Evolutionary conservation across 2,329 filamentous ascomycete genomes (phyloP).

Genomic region (Xylaria digitata): DNA sequence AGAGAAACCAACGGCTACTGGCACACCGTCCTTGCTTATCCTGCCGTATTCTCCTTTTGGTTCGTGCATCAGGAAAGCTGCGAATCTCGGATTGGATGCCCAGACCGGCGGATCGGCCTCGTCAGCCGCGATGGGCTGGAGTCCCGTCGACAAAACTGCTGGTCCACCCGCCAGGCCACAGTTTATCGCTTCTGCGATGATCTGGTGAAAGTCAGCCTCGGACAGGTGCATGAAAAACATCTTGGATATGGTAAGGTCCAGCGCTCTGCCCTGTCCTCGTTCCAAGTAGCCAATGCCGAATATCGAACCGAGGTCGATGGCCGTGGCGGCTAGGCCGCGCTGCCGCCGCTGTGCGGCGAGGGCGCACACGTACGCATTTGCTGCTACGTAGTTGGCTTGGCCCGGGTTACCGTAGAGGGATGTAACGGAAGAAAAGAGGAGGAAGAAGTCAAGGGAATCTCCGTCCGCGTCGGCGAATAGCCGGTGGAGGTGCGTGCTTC

Average conservation of each 20-base stretch:
- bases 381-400: conserved; percentile 21
- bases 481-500: conserved; percentile 25
- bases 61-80: conserved; percentile 10
- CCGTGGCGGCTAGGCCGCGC: background rate
- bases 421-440: conserved; percentile 11
- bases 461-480: conserved; percentile 6
- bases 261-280: background rate
- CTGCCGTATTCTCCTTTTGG: background rate
- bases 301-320: background rate
- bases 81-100: background rate
- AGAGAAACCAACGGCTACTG: no score
- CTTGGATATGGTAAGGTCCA: background rate
- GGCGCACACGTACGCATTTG: background rate
- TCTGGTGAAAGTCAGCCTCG: background rate
- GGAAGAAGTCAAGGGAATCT: conserved; percentile 20
- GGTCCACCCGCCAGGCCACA: background rate
- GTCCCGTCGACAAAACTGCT: background rate
- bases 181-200: background rate
- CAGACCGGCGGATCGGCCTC: background rate
- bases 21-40: conserved; percentile 17
- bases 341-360: conserved; percentile 5
- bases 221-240: background rate
- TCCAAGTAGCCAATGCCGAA: background rate
- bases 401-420: conserved; percentile 13
- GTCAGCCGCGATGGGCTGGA: background rate